Evolutionary conservation across 352 stramenopile genomes (phyloP).

Genomic region (Pythium guiyangense): DNA sequence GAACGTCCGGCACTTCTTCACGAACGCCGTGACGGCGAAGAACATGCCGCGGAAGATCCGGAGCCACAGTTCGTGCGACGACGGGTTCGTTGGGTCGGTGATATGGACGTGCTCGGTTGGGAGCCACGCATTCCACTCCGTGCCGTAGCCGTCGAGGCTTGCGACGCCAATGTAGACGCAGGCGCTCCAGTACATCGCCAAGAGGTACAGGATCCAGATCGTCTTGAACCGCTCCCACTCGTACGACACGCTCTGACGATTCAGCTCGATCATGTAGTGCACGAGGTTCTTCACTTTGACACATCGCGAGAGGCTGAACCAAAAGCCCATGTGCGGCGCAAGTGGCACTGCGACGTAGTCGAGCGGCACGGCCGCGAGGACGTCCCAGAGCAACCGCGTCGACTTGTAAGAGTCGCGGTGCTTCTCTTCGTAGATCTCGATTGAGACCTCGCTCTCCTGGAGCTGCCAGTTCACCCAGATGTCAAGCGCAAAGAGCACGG

Average conservation of each 20-base stretch:
- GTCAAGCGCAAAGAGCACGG: conserved; percentile 35
- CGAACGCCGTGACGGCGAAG: conserved; percentile 51
- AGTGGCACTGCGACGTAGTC: conserved; percentile 27
- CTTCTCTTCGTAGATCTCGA: conserved; percentile 53
- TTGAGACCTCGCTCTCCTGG: conserved; percentile 30
- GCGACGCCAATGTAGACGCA: conserved; percentile 47
- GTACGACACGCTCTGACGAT: conserved; percentile 47
- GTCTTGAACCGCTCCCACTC: conserved; percentile 50
- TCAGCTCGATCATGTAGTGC: conserved; percentile 54
- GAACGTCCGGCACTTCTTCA: conserved; percentile 52
- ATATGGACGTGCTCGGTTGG: conserved; percentile 35
- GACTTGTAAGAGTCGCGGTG: conserved; percentile 33
- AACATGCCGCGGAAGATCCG: conserved; percentile 48
- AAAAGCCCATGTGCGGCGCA: conserved; percentile 14
- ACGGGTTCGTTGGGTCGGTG: conserved; percentile 21
- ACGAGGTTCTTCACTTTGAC: conserved; percentile 51
- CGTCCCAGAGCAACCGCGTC: conserved; percentile 37
- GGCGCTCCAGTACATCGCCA: conserved; percentile 55
- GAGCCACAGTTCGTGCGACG: conserved; percentile 25
- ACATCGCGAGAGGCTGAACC: conserved; percentile 40
- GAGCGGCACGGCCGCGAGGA: conserved; percentile 36
- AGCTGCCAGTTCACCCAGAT: conserved; percentile 56
- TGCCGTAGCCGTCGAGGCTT: conserved; percentile 32
- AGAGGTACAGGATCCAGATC: conserved; percentile 48
- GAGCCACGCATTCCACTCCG: conserved; percentile 48